Conservation (phyloP, 495 filamentous ascomycete species). For the Astrothelium subdiscretum region DNA sequence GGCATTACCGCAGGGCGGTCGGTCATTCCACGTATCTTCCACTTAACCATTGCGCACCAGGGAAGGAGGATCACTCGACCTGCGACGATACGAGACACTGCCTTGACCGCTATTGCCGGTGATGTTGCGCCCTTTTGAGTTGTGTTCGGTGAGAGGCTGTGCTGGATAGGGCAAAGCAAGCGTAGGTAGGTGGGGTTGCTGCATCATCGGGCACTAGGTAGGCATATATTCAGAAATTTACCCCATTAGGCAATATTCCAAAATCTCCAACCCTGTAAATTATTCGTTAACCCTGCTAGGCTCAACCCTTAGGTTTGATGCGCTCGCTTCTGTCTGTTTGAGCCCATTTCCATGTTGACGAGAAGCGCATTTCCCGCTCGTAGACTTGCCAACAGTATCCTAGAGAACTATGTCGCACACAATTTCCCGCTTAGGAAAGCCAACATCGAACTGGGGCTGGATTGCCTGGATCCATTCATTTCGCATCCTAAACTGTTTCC, state of each 20-base stretch:
- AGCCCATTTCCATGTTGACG: not conserved
- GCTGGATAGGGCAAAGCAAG: not conserved
- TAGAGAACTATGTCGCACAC: too few species aligned
- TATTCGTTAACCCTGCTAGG: not conserved
- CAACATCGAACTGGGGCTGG: not conserved
- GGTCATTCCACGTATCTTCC: not conserved
- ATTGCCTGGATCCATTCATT: not conserved
- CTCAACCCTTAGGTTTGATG: not conserved
- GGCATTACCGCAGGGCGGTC: not conserved
- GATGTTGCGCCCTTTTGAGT: not conserved
- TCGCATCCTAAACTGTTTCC: too few species aligned
- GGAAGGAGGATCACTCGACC: not conserved
- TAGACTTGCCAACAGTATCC: too few species aligned
- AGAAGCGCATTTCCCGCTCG: not conserved
- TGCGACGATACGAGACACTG: not conserved
- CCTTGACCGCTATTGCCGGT: not conserved
- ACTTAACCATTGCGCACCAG: not conserved
- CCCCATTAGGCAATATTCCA: not conserved
- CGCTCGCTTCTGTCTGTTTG: not conserved
- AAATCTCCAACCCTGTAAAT: not conserved
- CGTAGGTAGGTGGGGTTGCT: not conserved
- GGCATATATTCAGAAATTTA: not conserved
- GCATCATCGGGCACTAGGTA: not conserved
- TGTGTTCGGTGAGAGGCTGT: not conserved
- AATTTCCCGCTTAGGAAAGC: too few species aligned